A percentile compares a stretch with the other conserved stretches of the same genome.
Evolutionary conservation across 768 basidiomycete genomes (phyloP).

Genomic region (Macrolepiota fuliginosa): DNA sequence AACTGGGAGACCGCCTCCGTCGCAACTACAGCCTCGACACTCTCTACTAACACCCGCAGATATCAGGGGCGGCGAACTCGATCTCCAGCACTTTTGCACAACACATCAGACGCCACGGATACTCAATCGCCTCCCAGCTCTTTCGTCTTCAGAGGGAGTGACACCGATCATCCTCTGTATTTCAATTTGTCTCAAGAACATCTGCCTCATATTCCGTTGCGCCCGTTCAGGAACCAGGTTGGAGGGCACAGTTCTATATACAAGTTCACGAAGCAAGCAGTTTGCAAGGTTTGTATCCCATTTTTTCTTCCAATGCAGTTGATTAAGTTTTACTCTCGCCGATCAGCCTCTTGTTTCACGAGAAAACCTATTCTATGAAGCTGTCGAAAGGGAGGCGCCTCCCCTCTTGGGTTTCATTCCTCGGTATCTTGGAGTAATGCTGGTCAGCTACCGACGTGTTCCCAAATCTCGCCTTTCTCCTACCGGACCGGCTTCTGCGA

Average conservation of each 20-base stretch:
- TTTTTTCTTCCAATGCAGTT: slow-evolving; percentile 14
- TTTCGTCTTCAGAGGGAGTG: slow-evolving; percentile 8
- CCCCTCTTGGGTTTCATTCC: slow-evolving; percentile 93
- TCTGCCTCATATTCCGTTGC: slow-evolving; percentile 86
- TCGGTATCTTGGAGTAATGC: slow-evolving; percentile 98
- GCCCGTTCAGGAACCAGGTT: slow-evolving; percentile 96
- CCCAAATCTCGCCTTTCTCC: slow-evolving; percentile 34
- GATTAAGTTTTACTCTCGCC: slow-evolving; percentile 20
- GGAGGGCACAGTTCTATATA: slow-evolving; percentile 98
- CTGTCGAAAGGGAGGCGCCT: slow-evolving; percentile 91
- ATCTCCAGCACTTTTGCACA: slow-evolving; percentile 9
- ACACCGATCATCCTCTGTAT: not conserved
- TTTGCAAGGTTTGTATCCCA: slow-evolving; percentile 83
- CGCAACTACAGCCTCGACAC: slow-evolving; percentile 59
- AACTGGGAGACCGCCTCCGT: slow-evolving; percentile 72
- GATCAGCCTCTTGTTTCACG: slow-evolving; percentile 89
- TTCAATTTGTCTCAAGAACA: slow-evolving; percentile 52
- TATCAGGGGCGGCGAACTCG: slow-evolving; percentile 19
- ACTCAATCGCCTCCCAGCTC: slow-evolving; percentile 3
- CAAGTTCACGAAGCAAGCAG: slow-evolving; percentile 95
- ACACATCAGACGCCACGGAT: not conserved
- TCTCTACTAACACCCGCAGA: slow-evolving; percentile 34
- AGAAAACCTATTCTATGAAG: slow-evolving; percentile 97
- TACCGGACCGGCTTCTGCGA: slow-evolving; percentile 10
- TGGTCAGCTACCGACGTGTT: slow-evolving; percentile 91